Evolutionary conservation across 1,284 basidiomycete genomes (phyloP), one percentile per base, ranked within the genome.

Genomic region (Ustilago vetiveriae): DNA sequence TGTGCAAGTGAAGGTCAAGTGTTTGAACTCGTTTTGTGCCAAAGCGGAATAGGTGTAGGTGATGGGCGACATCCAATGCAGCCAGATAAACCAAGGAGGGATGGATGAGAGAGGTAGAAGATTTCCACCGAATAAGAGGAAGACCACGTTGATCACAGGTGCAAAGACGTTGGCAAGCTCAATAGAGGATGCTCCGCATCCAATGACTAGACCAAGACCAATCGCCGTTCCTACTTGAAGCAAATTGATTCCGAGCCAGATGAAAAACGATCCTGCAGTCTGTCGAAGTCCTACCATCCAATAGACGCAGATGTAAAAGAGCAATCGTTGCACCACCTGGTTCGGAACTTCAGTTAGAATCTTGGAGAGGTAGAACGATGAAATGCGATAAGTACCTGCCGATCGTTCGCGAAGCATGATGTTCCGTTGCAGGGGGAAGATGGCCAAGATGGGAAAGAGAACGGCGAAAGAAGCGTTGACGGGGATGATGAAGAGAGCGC

Each of bases 111-210:
- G 49, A 9, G 74, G 74, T 4, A 76, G 39, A 9, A 76, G 42
- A 27, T 73, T 74, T 3, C 70, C 68, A 22, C 72, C 74, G 16
- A 76, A 76, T 10, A 76, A 65, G 3, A 76, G 53, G 44, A 71
- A 74, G 46, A 74, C 39, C 32, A 75, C 74, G 50, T 71, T 75
- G 57, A 75, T 71, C 17, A 74, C 52, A 16, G 74, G 74, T 10
- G 74, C 74, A 27, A 75, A 60, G 30, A 75, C 64, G 38, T 71
- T 73, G 16, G 70, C 73, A 3, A 73, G 38, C 19, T 75, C 65
- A 29, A 75, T 65, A 9, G 36, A 52, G 2, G 53, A 50, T 11
- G 66, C 51, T 3, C 65, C 60, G 26, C 57, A 62, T 2, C 73
- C 73, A 27, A 75, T 70, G 8, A 60, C 56, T 4, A 75, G 43